Base-by-base conservation (phyloP, 2,329 filamentous ascomycete species). In the Colletotrichum plurivorum region DNA sequence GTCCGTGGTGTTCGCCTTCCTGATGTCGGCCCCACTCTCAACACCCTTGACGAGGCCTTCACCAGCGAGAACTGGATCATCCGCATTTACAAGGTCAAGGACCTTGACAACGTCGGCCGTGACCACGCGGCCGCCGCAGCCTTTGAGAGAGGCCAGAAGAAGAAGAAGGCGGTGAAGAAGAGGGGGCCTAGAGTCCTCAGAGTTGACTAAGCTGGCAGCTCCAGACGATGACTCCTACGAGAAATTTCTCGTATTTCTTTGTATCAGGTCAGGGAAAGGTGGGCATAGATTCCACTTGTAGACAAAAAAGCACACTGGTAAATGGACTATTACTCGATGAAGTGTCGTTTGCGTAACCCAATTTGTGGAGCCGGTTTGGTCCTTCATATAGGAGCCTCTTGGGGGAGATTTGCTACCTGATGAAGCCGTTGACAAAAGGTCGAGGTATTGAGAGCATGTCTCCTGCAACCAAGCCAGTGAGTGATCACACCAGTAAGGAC, bases 51-150 rank as follows among this genome's bases (percentile, higher is more conserved):
- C 80, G 96, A 99, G 84, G 96, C 96, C 10, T 99, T 97, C 81
- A 99, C 97, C 63, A 97, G 94, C 77, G 96, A 99, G 87, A 99
- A 99, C 88, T 99, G 96, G 96, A 99, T 99, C 81, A 98, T 99
- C 79, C 90, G 96, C 73, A 98, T 99, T 78, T 99, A 98, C 88
- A 99, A 99, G 88, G 96, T 99, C 84, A 99, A 99, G 86, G 95
- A 97, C 76, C 90, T 98, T 69, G 96, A 99, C 84, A 98, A 98
- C 80, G 87, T 99, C 73, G 95, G 94, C 63, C 90, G 96, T 79
- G 94, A 97, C 76, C 95, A 98, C 78, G 89, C 89, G 5, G 81
- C 88, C 0, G 90, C 84, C 2, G 85, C 88, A 36, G 88, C 91
- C 7, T 95, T 95, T 77, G 92, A 94, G 70, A 90, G 89, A 77